Evolutionary conservation across 2,329 filamentous ascomycete species (phyloP).

Genomic region (Mycosphaerella arachidis): DNA sequence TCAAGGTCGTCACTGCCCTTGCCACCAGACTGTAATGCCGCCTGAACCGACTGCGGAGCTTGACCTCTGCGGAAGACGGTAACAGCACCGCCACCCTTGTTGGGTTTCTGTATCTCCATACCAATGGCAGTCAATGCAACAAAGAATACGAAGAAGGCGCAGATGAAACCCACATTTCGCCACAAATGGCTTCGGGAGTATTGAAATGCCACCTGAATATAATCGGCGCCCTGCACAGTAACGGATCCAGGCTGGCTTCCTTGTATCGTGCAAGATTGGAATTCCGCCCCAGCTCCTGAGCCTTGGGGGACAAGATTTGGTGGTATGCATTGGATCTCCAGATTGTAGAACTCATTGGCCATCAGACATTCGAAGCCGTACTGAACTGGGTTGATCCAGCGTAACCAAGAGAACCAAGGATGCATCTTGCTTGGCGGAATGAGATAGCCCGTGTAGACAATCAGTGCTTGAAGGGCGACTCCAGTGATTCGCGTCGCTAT

Average conservation of each 20-base stretch:
- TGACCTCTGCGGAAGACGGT: constrained; percentile 66
- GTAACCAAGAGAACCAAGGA: constrained; percentile 57
- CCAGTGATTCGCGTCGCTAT: constrained; percentile 54
- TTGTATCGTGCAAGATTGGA: constrained; percentile 57
- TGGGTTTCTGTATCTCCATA: constrained; percentile 46
- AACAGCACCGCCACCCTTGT: constrained; percentile 55
- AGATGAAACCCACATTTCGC: constrained; percentile 44
- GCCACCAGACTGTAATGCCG: constrained; percentile 53
- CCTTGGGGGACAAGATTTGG: constrained; percentile 43
- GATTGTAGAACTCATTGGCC: constrained; percentile 63
- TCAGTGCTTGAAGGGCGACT: constrained; percentile 59
- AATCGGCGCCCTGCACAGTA: constrained; percentile 35
- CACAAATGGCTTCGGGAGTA: constrained; percentile 40
- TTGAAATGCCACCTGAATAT: constrained; percentile 31
- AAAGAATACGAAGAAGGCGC: constrained; percentile 41
- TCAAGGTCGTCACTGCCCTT: constrained; percentile 44
- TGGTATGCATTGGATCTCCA: constrained; percentile 44
- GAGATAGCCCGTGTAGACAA: constrained; percentile 58
- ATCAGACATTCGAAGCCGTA: constrained; percentile 72
- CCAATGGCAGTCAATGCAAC: constrained; percentile 31
- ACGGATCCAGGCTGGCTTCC: constrained; percentile 50
- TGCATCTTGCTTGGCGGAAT: constrained; percentile 25
- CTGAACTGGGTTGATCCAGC: constrained; percentile 72
- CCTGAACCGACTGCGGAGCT: constrained; percentile 62
- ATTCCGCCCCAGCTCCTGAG: constrained; percentile 39